phyloP scores from a whole-genome alignment of 108 stramenopile species.

The Fistulifera pelliculosa region DNA sequence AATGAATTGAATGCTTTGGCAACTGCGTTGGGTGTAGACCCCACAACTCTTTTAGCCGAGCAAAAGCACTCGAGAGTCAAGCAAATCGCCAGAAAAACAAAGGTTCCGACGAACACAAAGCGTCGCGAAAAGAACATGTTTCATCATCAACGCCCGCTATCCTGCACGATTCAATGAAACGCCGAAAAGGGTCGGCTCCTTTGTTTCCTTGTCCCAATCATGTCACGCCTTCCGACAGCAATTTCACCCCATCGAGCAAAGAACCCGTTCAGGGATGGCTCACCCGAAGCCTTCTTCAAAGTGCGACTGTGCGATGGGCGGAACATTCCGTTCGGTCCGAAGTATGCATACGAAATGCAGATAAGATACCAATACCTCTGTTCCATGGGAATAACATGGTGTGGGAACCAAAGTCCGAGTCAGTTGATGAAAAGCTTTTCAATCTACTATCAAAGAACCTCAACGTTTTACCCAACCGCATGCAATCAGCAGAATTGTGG shows the following conservation, averaged over 20 bases:
- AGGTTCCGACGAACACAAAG: too few relatives aligned
- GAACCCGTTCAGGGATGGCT: background rate
- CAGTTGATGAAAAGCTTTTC: background rate
- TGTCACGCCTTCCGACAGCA: conserved; percentile 1
- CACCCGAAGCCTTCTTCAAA: background rate
- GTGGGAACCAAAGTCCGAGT: background rate
- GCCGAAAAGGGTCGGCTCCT: background rate
- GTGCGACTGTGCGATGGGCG: background rate
- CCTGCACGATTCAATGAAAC: background rate
- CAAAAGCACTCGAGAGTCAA: too few relatives aligned
- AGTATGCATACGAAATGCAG: background rate
- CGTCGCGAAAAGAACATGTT: too few relatives aligned
- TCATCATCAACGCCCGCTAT: too few relatives aligned
- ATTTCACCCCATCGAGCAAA: background rate
- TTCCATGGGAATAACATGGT: background rate
- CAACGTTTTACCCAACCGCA: too few relatives aligned
- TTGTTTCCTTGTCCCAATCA: conserved; percentile 4
- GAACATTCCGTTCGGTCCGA: background rate
- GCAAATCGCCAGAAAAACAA: too few relatives aligned
- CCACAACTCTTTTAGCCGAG: too few relatives aligned
- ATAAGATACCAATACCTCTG: background rate
- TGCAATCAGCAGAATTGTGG: background rate
- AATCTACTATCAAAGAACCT: background rate
- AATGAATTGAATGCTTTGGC: too few relatives aligned
- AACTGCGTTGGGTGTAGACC: too few relatives aligned